These are phyloP conservation scores for Ceratonia siliqua DNA, from an alignment of 306 rosid genomes.

Conservation along the genomic window DNA sequence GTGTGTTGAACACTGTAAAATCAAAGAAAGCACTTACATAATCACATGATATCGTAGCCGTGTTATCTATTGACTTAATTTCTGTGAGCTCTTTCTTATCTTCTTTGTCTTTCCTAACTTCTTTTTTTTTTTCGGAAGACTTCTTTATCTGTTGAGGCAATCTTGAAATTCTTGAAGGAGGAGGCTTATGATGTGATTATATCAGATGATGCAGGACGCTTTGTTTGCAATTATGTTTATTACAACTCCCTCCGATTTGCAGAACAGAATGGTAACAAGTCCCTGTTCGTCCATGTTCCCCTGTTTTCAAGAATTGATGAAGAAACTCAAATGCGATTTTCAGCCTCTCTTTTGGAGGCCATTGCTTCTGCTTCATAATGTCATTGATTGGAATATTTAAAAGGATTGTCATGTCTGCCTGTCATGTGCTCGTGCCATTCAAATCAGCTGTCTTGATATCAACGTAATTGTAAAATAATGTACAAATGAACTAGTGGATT, in stretches of 20 bases:
- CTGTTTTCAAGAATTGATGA: slow-evolving; percentile 69
- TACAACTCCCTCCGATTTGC: slow-evolving; percentile 82
- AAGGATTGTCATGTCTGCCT: slow-evolving; percentile 6
- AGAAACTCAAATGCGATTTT: slow-evolving; percentile 74
- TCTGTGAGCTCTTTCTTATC: neutral
- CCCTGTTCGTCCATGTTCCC: slow-evolving; percentile 85
- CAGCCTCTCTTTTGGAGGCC: slow-evolving; percentile 72
- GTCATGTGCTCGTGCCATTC: slow-evolving; percentile 36
- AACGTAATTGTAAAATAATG: slow-evolving; percentile 37
- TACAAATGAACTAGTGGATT: slow-evolving; percentile 3
- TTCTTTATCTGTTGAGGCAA: slow-evolving; percentile 46
- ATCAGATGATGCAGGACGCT: slow-evolving; percentile 84
- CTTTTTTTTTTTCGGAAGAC: slow-evolving; percentile 53
- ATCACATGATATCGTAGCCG: slow-evolving; percentile 7
- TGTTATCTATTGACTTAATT: neutral
- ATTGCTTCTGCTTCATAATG: slow-evolving; percentile 62
- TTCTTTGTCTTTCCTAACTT: slow-evolving; percentile 30
- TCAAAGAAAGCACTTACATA: neutral
- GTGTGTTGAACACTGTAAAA: neutral
- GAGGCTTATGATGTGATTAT: slow-evolving; percentile 52
- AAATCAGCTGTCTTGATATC: slow-evolving; percentile 34
- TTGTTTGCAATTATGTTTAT: slow-evolving; percentile 87
- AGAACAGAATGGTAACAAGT: slow-evolving; percentile 80
- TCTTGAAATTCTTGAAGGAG: slow-evolving; percentile 58
- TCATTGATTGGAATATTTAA: slow-evolving; percentile 9